phyloP scores from a whole-genome alignment of 108 stramenopile genomes.

The Schizochytrium sp. region DNA sequence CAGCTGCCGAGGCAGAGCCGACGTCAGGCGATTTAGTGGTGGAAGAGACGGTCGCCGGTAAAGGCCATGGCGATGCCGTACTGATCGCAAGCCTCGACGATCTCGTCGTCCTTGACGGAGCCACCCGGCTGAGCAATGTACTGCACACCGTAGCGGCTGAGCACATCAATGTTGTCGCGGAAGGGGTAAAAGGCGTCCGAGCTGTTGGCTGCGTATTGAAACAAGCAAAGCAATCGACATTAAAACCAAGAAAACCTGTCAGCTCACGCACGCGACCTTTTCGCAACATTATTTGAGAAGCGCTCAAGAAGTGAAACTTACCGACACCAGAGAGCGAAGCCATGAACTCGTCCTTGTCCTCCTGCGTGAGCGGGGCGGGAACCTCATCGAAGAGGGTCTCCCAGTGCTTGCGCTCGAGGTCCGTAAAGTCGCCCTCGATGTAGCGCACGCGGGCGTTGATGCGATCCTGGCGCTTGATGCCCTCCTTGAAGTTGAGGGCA shows the following conservation, averaged over 20 bases:
- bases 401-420: constrained; percentile 78
- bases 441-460: constrained; percentile 97
- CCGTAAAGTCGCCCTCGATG: constrained; percentile 94
- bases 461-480: constrained; percentile 88
- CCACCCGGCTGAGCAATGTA: constrained; percentile 94
- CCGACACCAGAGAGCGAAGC: constrained; percentile 62
- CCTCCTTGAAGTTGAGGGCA: constrained; percentile 78
- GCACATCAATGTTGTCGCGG: constrained; percentile 95
- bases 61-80: constrained; percentile 97
- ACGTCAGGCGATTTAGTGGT: constrained; percentile 63
- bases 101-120: constrained; percentile 72
- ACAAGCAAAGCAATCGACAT: neutral
- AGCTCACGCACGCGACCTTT: too few species aligned
- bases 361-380: constrained; percentile 75
- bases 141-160: constrained; percentile 85
- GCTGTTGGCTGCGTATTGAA: constrained; percentile 43
- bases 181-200: constrained; percentile 99
- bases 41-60: constrained; percentile 87
- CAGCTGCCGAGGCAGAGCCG: too few species aligned
- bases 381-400: constrained; percentile 67
- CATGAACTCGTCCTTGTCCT: constrained; percentile 77
- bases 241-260: too few species aligned
- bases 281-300: too few species aligned
- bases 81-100: constrained; percentile 81
- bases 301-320: neutral